Base-by-base conservation (phyloP, 306 rosid genomes). In the Gillenia trifoliata region DNA sequence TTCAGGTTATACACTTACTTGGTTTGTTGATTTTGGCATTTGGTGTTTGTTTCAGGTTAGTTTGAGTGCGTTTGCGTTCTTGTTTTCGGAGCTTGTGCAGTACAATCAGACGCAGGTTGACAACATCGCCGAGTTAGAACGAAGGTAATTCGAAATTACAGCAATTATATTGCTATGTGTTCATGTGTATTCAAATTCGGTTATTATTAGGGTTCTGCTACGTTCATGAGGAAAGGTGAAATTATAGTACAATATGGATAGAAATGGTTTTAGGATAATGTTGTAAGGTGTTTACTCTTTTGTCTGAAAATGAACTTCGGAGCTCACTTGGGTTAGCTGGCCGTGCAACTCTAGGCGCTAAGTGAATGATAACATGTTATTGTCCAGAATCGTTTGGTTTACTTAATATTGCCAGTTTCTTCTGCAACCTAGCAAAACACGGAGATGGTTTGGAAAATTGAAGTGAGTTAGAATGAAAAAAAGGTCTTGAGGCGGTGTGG, bases 41-140 rank as follows among this genome's bases (percentile, higher is more conserved):
- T 66, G 40, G 45, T 64, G 69, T 45, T 45, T 34, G 17, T 20
- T 76, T 78, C 90, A 94, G 99, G 99, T 94, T 74, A 94, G 99
- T 79, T 89, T 94, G 92, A 94, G 99, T 80, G 99, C 97, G 19
- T 94, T 92, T 82, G 97, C 97, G 33, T 94, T 94, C 86, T 85
- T 94, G 88, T 94, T 94, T 83, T 94, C 99, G 0, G 99, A 94
- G 91, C 97, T 94, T 78, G 97, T 94, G 81, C 99, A 94, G 85
- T 94, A 92, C 86, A 94, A 94, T 67, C 99, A 94, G 88, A 92
- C 97, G 0, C 99, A 92, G 85, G 97, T 94, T 63, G 97, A 94
- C 79, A 94, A 94, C 73, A 94, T 94, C 64, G 90, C 97, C 28
- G 99, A 94, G 80, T 83, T 94, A 68, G 99, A 94, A 82, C 85